Conservation (phyloP, 2,329 filamentous ascomycete species). For the Pseudopithomyces maydicus region DNA sequence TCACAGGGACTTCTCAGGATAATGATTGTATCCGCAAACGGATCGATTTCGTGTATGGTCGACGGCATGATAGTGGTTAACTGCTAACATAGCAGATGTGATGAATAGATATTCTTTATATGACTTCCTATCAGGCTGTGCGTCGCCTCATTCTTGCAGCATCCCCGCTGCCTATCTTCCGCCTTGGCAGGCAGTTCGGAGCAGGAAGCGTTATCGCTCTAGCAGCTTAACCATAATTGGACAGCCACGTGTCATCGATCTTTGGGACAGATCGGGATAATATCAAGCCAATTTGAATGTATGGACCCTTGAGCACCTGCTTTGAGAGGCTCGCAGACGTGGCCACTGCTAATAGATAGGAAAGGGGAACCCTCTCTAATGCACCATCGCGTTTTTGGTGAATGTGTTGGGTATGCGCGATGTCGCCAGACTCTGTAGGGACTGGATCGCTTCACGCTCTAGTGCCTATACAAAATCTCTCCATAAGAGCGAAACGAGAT, state of each 20-base stretch:
- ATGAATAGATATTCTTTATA: not conserved
- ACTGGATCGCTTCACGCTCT: not conserved
- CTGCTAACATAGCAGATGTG: not conserved
- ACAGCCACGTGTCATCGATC: not conserved
- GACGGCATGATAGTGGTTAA: not conserved
- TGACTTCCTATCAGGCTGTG: slow-evolving; percentile 3
- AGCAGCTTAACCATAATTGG: slow-evolving; percentile 2
- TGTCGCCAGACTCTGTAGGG: not conserved
- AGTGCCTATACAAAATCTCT: slow-evolving; percentile 13
- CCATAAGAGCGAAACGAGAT: too few relatives aligned
- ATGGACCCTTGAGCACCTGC: not conserved
- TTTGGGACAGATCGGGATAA: not conserved
- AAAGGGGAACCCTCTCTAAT: not conserved
- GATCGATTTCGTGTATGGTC: not conserved
- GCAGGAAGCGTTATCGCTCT: slow-evolving; percentile 4
- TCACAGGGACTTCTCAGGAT: not conserved
- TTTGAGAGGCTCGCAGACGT: not conserved
- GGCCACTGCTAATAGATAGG: not conserved
- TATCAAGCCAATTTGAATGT: not conserved
- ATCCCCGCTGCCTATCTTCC: not conserved
- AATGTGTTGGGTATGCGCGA: not conserved
- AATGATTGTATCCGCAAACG: slow-evolving; percentile 2
- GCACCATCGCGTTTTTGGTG: not conserved
- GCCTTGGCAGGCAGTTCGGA: not conserved
- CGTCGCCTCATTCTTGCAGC: slow-evolving; percentile 3